Conservation (phyloP, 164 flowering plant species). For the Euptelea pleiosperma region DNA sequence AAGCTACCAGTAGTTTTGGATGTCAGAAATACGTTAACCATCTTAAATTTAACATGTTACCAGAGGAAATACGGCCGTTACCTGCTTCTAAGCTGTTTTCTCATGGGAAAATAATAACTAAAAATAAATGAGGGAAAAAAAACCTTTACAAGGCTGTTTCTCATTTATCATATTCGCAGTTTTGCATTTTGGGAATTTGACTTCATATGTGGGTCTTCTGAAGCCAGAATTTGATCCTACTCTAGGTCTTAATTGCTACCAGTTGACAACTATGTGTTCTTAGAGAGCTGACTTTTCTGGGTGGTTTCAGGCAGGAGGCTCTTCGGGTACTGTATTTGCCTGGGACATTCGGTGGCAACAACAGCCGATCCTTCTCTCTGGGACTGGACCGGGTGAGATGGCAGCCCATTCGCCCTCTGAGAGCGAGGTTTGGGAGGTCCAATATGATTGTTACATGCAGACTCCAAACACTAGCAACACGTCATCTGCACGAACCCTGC, state of each 20-base stretch:
- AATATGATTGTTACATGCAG: conserved; percentile 58
- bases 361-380: conserved; percentile 68
- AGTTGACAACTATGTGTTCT: too few relatives aligned
- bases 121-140: neutral
- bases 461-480: conserved; percentile 35
- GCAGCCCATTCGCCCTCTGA: conserved; percentile 37
- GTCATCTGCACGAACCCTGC: conserved; percentile 56
- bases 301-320: conserved; percentile 76
- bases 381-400: conserved; percentile 32
- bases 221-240: conserved; percentile 1
- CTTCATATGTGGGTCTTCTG: neutral
- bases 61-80: too few relatives aligned
- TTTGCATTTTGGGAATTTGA: neutral
- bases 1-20: too few relatives aligned
- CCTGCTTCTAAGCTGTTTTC: too few relatives aligned
- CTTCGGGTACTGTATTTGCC: conserved; percentile 84
- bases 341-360: conserved; percentile 87
- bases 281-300: neutral
- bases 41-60: too few relatives aligned
- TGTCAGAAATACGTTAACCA: too few relatives aligned
- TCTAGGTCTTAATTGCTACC: neutral
- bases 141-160: neutral
- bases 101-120: too few relatives aligned
- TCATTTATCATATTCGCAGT: neutral
- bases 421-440: conserved; percentile 94